These are phyloP conservation scores for Macrophomina tecta DNA, from an alignment of 2,329 filamentous ascomycete species.

Conservation along the genomic window DNA sequence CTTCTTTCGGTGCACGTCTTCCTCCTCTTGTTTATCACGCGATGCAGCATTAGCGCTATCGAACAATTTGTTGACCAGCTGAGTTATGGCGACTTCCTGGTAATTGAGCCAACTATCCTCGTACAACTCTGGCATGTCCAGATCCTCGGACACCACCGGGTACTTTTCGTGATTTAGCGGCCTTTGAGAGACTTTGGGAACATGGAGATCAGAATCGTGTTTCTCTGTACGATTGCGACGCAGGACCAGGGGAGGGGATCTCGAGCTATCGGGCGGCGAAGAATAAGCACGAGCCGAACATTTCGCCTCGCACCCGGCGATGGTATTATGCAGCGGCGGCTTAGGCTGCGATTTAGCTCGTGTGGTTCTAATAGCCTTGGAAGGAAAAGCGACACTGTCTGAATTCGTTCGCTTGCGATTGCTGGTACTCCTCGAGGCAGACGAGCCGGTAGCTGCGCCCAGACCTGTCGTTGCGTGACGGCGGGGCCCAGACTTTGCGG, in stretches of 20 bases:
- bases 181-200: constrained; percentile 42
- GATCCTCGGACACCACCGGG: constrained; percentile 60
- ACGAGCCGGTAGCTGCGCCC: background rate
- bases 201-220: constrained; percentile 39
- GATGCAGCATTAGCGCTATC: constrained; percentile 39
- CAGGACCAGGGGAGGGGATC: constrained; percentile 44
- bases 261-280: constrained; percentile 44
- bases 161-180: constrained; percentile 49
- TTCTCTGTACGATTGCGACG: constrained; percentile 37
- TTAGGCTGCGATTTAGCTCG: constrained; percentile 38
- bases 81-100: constrained; percentile 66
- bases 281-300: constrained; percentile 37
- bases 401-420: constrained; percentile 42
- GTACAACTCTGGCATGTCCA: constrained; percentile 63
- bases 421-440: background rate
- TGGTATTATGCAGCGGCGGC: constrained; percentile 26
- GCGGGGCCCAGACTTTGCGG: background rate
- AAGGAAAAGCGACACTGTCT: constrained; percentile 40
- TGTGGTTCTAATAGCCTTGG: constrained; percentile 42
- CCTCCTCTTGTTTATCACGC: constrained; percentile 28
- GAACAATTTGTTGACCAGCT: constrained; percentile 65
- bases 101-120: constrained; percentile 68
- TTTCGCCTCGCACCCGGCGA: background rate
- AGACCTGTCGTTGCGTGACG: background rate
- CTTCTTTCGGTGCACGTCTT: constrained; percentile 49